Base-by-base conservation (phyloP, 257 asterid species). In the Petunia secreta region DNA sequence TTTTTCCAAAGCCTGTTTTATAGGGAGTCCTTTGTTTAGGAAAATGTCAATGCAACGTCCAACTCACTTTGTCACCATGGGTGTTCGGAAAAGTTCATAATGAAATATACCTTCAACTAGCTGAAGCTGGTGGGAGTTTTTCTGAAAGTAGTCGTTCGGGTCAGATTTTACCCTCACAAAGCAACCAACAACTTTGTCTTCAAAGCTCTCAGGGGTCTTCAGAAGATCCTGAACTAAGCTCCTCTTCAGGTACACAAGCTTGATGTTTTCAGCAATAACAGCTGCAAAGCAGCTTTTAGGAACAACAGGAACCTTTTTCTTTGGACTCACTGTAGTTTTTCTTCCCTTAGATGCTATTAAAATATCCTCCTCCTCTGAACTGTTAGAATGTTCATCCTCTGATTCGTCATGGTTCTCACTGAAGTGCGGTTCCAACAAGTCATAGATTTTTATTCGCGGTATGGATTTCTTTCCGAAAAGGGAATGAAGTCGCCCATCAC, bases 101-200 rank as follows among this genome's bases (percentile, higher is more conserved):
- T 53, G 59, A 65, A 50, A 84, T 80, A 75, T 82, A 95, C 99
- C 98, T 89, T 92, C 87, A 68, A 95, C 96, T 83, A 71, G 91
- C 84, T 91, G 95, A 81, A 96, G 97, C 85, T 92, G 97, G 90
- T 91, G 87, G 53, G 88, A 86, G 84, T 88, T 85, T 87, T 90
- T 92, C 81, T 95, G 97, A 79, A 48, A 82, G 81, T 86, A 92
- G 85, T 96, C 97, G 77, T 88, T 81, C 11, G 93, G 97, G 82
- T 95, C 97, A 71, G 91, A 84, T 79, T 89, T 95, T 84, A 95
- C 83, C 90, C 98, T 89, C 82, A 96, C 97, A 83, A 91, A 92
- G 88, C 98, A 90, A 57, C 97, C 98, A 82, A 90, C 81, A 63
- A 94, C 16, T 85, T 89, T 96, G 65, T 39, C 80, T 78, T 89